Evolutionary conservation across 2,329 filamentous ascomycete species (phyloP), one percentile per base, ranked within the genome.

Genomic region (Tricladium varicosporioides): DNA sequence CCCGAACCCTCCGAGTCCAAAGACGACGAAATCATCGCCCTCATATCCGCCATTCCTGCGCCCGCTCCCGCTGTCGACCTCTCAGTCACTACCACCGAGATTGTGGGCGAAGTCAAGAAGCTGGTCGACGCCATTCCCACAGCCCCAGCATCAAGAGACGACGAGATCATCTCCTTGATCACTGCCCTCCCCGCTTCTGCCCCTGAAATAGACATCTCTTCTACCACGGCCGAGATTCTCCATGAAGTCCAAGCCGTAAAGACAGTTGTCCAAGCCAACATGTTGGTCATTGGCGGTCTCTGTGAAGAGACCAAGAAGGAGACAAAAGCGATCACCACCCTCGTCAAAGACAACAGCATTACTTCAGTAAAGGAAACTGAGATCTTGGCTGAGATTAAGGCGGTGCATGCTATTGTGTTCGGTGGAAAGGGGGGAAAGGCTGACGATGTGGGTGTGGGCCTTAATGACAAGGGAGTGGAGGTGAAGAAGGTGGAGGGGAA

Each of bases 391-490:
- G 58, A 60, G 49, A 56, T 64, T 1, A 58, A 60, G 46, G 48
- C 53, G 2, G 48, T 61, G 5, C 55, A 61, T 50, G 50, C 36
- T 0, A 40, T 57, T 33, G 46, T 61, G 5, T 44, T 48, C 14
- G 22, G 22, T 27, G 22, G 22, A 27, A 54, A 54, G 16, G 59
- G 46, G 2, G 55, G 31, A 1, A 53, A 59, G 15, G 60, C n/a
- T n/a, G n/a, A n/a, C n/a, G n/a, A n/a, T n/a, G n/a, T n/a, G n/a
- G n/a, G n/a, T n/a, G n/a, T 58, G 10, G 60, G 57, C 19, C 55
- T 48, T 11, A 62, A 58, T 22, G 61, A 61, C 36, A 63, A 65
- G 50, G 59, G 58, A 11, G 58, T 53, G 15, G 53, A 54, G n/a
- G 58, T 61, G 10, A 58, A 47, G 42, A 57, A 61, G 49, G 51